Evolutionary conservation across 2,329 filamentous ascomycete species (phyloP), one percentile per base, ranked within the genome.

Genomic region (Aspergillus pseudotamarii): DNA sequence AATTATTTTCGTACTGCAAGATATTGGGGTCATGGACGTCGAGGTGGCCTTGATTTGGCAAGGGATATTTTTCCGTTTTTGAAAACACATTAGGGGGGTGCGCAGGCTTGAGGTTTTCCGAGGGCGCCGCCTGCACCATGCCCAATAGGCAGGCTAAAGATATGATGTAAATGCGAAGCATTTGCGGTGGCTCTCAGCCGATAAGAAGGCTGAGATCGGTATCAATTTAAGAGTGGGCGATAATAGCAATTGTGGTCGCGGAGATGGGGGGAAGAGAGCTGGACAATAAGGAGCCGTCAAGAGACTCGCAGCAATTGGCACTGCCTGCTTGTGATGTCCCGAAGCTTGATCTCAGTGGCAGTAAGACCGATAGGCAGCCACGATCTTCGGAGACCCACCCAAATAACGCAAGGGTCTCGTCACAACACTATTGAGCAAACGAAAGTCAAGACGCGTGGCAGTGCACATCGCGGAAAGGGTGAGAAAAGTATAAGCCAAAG

Each of bases 1-100:
- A 77, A 26, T 60, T 34, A 38, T 65, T 66, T n/a, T 77, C 60
- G 46, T 71, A 60, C 4, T 67, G 51, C 26, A 79, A 5, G 21
- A 78, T 74, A 45, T 73, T 77, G 9, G 76, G 76, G 55, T 78
- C 76, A 55, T 78, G 76, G 2, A 59, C 70, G n/a, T 36, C 45
- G 21, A 75, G n/a, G 23, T 76, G 62, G 21, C 73, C 73, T 30
- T 60, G 57, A 26, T 75, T 77, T 11, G 75, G 68, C 1, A 73
- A 64, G 0, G 75, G 74, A 28, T 72, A 66, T 8, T 58, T 34
- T 6, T 67, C 63, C 6, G 73, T 74, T 38, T 71, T 66, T n/a
- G 74, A 66, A 60, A 74, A 73, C 21, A 70, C 60, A 41, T 67
- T 56, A 5, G 62, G n/a, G 12, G 56, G 55, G 21, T 12, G n/a